Evolutionary conservation across 495 filamentous ascomycete genomes (phyloP).

Genomic region (Penicillium subrubescens): DNA sequence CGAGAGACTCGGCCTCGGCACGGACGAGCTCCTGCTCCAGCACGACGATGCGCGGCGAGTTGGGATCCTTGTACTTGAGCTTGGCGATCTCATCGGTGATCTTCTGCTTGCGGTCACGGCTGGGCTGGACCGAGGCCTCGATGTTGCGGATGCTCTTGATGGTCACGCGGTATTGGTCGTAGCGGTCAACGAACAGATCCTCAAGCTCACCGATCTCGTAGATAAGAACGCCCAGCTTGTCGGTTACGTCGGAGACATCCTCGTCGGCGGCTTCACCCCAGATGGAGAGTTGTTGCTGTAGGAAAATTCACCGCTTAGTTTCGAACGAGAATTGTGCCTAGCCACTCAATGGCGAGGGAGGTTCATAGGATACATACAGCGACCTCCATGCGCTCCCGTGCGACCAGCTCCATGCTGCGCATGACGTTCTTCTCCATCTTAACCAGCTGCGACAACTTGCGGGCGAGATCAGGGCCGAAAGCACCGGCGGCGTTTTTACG

Average conservation of each 20-base stretch:
- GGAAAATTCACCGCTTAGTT: slow-evolving; percentile 10
- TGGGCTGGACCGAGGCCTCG: slow-evolving; percentile 96
- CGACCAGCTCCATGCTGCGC: slow-evolving; percentile 95
- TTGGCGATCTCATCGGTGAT: slow-evolving; percentile 99
- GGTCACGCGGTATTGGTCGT: slow-evolving; percentile 98
- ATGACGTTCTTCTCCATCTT: slow-evolving; percentile 99
- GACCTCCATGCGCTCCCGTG: slow-evolving; percentile 95
- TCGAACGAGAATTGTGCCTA: neutral
- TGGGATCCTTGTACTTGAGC: slow-evolving; percentile 99
- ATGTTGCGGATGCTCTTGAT: slow-evolving; percentile 99
- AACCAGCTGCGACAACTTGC: slow-evolving; percentile 95
- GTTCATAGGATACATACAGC: slow-evolving; percentile 62
- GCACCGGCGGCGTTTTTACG: slow-evolving; percentile 88
- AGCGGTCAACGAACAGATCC: slow-evolving; percentile 96
- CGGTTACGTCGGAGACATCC: slow-evolving; percentile 97
- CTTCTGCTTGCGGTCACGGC: slow-evolving; percentile 98
- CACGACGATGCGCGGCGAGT: slow-evolving; percentile 94
- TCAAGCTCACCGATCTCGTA: slow-evolving; percentile 99
- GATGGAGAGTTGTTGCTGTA: slow-evolving; percentile 93
- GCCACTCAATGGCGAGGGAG: neutral
- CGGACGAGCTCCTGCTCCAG: slow-evolving; percentile 98
- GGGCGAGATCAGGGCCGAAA: slow-evolving; percentile 93
- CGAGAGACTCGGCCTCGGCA: slow-evolving; percentile 95
- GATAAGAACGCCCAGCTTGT: slow-evolving; percentile 95
- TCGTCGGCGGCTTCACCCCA: slow-evolving; percentile 98